phyloP scores from a whole-genome alignment of 1,284 basidiomycete genomes.

The Papiliotrema terrestris region DNA sequence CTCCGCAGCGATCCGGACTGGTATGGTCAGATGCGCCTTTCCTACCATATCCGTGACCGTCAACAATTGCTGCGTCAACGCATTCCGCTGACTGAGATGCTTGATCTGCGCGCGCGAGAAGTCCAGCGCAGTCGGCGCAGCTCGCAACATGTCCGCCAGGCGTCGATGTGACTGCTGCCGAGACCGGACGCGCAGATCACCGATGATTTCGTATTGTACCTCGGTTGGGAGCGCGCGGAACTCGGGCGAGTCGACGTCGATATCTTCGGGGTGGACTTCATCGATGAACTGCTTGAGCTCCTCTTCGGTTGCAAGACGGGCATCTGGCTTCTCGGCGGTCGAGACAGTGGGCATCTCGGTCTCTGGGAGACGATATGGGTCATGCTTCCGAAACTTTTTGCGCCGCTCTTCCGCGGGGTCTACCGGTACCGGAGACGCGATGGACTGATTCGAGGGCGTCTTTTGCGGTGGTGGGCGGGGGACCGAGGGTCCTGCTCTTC shows the following conservation, averaged over 20 bases:
- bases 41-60: constrained; percentile 91
- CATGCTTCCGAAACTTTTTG: constrained; percentile 55
- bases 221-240: constrained; percentile 92
- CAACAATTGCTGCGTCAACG: constrained; percentile 90
- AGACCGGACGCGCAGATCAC: constrained; percentile 88
- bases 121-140: constrained; percentile 79
- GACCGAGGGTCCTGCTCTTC: constrained; percentile 24
- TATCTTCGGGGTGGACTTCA: constrained; percentile 86
- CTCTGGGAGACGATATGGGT: constrained; percentile 78
- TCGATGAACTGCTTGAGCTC: constrained; percentile 87
- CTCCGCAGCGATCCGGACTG: constrained; percentile 88
- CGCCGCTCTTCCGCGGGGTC: constrained; percentile 30
- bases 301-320: constrained; percentile 87
- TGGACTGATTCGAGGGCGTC: neutral
- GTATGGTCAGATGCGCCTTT: constrained; percentile 77
- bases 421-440: constrained; percentile 4
- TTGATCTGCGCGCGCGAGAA: constrained; percentile 94
- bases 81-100: constrained; percentile 83
- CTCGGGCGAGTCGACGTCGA: constrained; percentile 80
- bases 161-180: constrained; percentile 90
- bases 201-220: constrained; percentile 97
- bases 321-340: constrained; percentile 64
- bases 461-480: constrained; percentile 11
- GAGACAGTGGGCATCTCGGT: constrained; percentile 52
- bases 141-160: constrained; percentile 82